Conservation (phyloP, 1,284 basidiomycete genomes). For the Irpex sp. region DNA sequence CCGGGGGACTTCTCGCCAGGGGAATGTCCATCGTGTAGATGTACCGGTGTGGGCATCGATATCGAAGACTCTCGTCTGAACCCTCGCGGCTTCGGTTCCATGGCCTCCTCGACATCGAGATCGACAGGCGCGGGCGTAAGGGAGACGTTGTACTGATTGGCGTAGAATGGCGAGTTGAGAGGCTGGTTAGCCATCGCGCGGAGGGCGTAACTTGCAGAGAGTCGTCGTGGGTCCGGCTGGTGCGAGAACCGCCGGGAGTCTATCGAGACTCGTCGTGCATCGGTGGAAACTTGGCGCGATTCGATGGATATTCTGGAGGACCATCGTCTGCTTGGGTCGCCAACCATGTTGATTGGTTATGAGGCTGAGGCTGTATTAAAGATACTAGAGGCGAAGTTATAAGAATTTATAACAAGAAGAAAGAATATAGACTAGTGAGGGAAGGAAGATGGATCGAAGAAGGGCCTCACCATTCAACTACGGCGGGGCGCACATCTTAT, state of each 20-base stretch:
- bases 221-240: slow-evolving; percentile 1
- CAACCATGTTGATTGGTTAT: neutral
- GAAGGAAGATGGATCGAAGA: neutral
- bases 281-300: neutral
- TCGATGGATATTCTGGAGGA: neutral
- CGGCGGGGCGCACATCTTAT: neutral
- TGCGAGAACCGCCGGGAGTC: neutral
- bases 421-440: neutral
- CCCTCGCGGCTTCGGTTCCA: slow-evolving; percentile 1
- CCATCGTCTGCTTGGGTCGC: neutral
- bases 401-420: neutral
- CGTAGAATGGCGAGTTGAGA: neutral
- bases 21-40: neutral
- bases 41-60: neutral
- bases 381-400: neutral
- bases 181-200: neutral
- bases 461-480: neutral
- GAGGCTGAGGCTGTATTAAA: neutral
- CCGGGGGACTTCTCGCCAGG: neutral
- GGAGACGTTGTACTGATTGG: neutral
- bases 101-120: neutral
- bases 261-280: neutral
- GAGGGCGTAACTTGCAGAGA: neutral
- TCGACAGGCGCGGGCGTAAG: slow-evolving; percentile 1
- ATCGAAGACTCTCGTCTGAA: neutral